Base-by-base conservation (phyloP, 768 basidiomycete species). In the Brasilioporus rufonigricans region DNA sequence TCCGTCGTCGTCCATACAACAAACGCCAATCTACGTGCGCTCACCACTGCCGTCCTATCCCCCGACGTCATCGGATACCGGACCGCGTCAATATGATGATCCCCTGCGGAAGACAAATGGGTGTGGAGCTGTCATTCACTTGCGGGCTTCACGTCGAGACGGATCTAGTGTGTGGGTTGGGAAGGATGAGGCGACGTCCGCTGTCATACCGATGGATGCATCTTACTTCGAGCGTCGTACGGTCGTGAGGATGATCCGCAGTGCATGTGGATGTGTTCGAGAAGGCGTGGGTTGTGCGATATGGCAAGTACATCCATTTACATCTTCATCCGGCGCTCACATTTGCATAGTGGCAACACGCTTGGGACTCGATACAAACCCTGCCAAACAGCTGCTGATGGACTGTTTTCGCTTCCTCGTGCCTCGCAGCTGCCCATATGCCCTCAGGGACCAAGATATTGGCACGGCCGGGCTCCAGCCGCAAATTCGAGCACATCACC, bases 281-380 rank as follows among this genome's bases (percentile, higher is more conserved):
- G 85, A 87, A 66, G 86, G 85, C 6, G 74, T 89, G 11, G 87
- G 84, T 19, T 89, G 87, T 70, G 75, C 78, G 3, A 75, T 76
- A 43, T 86, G 83, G 82, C 77, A 49, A 63, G 77, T 69, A 7
- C 33, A 9, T 39, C 5, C 43, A 4, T 44, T 29, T 24, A 1
- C 33, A 40, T 49, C 50, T 52, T n/a, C 21, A 27, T 44, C 18
- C 47, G 23, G 24, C 45, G 43, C 61, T 67, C 38, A 63, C 39
- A 24, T 24, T n/a, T 44, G 43, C n/a, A 24, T 57, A 86, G 85
- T 57, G 86, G 86, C 1, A 88, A 86, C 53, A 72, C 82, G 4
- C 72, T 88, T 12, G 86, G 86, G 26, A 84, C 79, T 6, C 76
- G 84, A 27, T 85, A 81, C 61, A 77, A 76, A 33, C 84, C 83